These are phyloP conservation scores for Schizochytrium sp. DNA, from an alignment of 108 stramenopile genomes.

Conservation along the genomic window DNA sequence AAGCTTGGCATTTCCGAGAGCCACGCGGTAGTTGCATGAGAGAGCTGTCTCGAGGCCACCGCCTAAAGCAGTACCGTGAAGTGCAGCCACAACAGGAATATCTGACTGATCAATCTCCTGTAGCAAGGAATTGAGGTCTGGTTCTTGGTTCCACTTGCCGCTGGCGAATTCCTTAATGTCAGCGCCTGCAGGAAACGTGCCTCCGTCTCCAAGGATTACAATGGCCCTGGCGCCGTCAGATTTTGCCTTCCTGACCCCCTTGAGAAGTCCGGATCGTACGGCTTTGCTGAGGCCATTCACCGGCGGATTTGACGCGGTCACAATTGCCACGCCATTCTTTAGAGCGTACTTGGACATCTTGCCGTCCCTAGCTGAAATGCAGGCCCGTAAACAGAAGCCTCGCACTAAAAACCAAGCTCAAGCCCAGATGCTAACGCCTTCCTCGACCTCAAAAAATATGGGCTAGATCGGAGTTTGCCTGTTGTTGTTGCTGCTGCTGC, in stretches of 20 bases:
- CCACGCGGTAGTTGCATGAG: conserved; percentile 89
- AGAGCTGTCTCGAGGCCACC: conserved; percentile 95
- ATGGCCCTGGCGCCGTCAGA: conserved; percentile 18
- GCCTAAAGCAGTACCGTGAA: conserved; percentile 88
- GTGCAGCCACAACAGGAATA: conserved; percentile 92
- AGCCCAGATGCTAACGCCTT: no score
- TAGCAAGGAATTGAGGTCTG: conserved; percentile 77
- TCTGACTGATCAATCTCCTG: conserved; percentile 76
- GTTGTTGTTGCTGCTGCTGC: no score
- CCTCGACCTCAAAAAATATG: no score
- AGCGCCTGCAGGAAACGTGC: conserved; percentile 76
- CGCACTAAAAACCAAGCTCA: no score
- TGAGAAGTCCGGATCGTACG: conserved; percentile 26
- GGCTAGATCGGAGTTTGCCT: no score
- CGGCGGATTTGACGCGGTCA: conserved; percentile 42
- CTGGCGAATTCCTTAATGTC: conserved; percentile 87
- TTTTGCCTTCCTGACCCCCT: conserved; percentile 23
- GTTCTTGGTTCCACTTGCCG: conserved; percentile 76
- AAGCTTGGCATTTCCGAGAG: conserved; percentile 78
- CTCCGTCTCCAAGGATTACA: conserved; percentile 45
- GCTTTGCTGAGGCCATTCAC: conserved; percentile 35
- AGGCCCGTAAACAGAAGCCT: no score
- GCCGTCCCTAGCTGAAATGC: not conserved
- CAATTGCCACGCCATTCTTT: conserved; percentile 17
- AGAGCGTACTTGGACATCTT: conserved; percentile 49